Evolutionary conservation across 1,139 yeast genomes (phyloP), one percentile per base, ranked within the genome.

Genomic region (Eremothecium sinecaudum): DNA sequence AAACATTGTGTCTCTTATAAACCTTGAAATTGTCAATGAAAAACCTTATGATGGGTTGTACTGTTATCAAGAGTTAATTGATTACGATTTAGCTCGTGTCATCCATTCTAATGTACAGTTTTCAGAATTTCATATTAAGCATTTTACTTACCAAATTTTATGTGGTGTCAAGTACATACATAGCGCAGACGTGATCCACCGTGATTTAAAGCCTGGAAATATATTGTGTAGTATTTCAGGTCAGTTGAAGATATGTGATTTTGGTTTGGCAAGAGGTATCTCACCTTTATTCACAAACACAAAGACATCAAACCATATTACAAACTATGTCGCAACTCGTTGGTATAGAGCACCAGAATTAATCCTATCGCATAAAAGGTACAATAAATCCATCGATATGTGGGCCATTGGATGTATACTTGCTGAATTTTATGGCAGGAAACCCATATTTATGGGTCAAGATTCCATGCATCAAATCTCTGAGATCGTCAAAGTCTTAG

Each of bases 341-440:
- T 87, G 95, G 95, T 87, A 87, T 53, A 63, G 96, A 35, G 96
- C 96, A 0, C 97, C 97, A 0, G 97, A 87, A 52, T 65, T 87
- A 37, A 74, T 86, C 41, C 63, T 86, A 38, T 73, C 82, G 15
- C 69, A 71, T 33, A 67, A 69, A 39, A 62, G 59, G 36, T 62
- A 76, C 49, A 62, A 69, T 15, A 73, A 73, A 42, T 61, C 79
- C 2, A 76, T 80, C 32, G 93, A 80, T 55, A 61, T 80, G 58
- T 80, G 93, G 93, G 80, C 90, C 1, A 69, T 76, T 19, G 92
- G 92, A 1, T 80, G 92, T 48, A 79, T 80, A n/a, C 56, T 79
- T 37, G 87, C 74, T 0, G 92, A 80, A 50, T 62, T 80, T 28
- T 79, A 77, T 46, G 83, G 82, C 0, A 63, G 92, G 43, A 68